Evolutionary conservation across 139 green algal species (phyloP), one percentile per base, ranked within the genome.

Genomic region (Tetraselmis striata): DNA sequence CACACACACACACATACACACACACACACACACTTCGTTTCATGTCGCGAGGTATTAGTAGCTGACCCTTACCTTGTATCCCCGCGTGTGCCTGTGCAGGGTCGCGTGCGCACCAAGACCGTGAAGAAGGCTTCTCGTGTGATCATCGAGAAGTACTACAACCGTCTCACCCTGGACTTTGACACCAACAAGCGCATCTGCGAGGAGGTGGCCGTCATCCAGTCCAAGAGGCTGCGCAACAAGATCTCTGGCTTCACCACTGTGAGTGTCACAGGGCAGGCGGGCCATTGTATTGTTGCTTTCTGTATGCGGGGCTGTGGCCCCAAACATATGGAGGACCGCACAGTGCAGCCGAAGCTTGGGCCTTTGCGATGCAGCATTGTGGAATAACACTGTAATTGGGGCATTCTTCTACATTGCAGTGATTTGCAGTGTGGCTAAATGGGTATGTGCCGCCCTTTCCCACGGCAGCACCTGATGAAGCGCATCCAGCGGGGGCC

Each of bases 81-180:
- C n/a, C n/a, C n/a, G n/a, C n/a, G n/a, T n/a, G n/a, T n/a, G n/a
- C n/a, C n/a, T n/a, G n/a, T n/a, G 79, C 86, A 96, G 97, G 97
- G 94, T 92, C 96, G 97, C 85, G 97, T 99, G 77, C 93, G 97
- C 74, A 99, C 97, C 75, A 99, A 99, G 92, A 99, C 97, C 76
- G 95, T 99, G 74, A 99, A 99, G 93, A 98, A 97, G 90, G 96
- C 96, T 67, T 94, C 92, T 79, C 91, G 96, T 30, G 88, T 96
- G 59, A 98, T 99, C 83, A 97, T 99, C 81, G 97, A 99, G 94
- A 99, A 98, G 94, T 99, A 99, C 90, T 99, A 99, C 90, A 91
- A 90, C 84, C 89, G 93, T 29, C 91, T 99, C 75, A 99, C 96
- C 29, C 87, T 96, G 31, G 96, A 99, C 90, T 98, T 99, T 81